phyloP scores from a whole-genome alignment of 306 rosid species.

The Pueraria montana region DNA sequence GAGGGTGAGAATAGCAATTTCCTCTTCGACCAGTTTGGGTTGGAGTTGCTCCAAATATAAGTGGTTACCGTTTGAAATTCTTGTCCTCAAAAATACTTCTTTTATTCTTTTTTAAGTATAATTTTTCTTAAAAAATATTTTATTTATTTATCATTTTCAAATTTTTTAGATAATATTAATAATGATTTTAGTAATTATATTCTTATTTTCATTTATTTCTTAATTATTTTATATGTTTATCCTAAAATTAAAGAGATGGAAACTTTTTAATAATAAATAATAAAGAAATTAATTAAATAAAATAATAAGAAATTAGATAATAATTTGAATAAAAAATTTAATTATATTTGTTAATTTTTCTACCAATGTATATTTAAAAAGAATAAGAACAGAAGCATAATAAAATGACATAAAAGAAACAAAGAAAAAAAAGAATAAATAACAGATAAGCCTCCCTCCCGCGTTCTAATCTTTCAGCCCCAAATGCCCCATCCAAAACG shows the following conservation, averaged over 20 bases:
- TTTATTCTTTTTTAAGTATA: background rate
- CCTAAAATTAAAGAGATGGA: no score
- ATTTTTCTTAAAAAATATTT: background rate
- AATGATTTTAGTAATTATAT: no score
- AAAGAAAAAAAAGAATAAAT: background rate
- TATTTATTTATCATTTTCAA: background rate
- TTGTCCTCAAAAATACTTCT: background rate
- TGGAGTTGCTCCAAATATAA: no score
- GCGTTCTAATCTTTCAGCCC: conserved; percentile 17
- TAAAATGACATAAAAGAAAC: background rate
- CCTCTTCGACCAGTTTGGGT: no score
- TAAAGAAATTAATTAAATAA: no score
- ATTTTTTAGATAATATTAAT: background rate
- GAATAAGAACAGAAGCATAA: background rate
- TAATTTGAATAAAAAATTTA: background rate
- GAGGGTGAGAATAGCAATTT: no score
- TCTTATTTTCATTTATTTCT: no score
- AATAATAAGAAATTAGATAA: no score
- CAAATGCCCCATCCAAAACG: conserved; percentile 18
- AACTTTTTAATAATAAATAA: no score
- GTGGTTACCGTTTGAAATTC: no score
- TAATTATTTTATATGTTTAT: background rate
- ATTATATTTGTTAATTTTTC: background rate
- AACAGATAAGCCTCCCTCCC: conserved; percentile 37
- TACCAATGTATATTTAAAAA: no score